Base-by-base conservation (phyloP, 1,284 basidiomycete genomes). In the Pseudozyma tsukubaensis region DNA sequence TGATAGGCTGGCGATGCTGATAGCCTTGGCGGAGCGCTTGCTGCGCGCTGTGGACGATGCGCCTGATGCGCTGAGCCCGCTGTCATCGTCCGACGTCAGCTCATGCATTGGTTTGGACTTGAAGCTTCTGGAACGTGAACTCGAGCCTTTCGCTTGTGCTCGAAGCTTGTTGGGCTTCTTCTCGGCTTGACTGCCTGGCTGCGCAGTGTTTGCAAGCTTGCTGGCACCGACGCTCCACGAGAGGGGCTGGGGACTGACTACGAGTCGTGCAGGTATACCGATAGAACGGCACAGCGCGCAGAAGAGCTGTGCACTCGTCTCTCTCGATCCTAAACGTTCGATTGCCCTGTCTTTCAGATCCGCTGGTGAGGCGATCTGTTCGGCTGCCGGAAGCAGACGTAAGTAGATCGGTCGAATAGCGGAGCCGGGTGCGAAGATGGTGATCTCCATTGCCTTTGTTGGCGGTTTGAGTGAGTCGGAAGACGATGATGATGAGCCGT, bases 291-390 rank as follows among this genome's bases (percentile, higher is more conserved):
- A 94, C 0, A 97, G 87, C 0, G 92, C 90, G 11, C 94, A 96
- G 82, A 98, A 98, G 7, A 99, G 88, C 79, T 96, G 93, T 0
- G 94, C 92, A 65, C 92, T 93, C 40, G 91, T 89, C 85, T 99
- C 96, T 65, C 93, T 88, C 19, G 91, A 93, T 3, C 95, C 97
- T 59, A 87, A 88, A 61, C 89, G 89, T 87, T 91, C 90, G 14
- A 96, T 86, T 0, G 91, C 91, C 80, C 94, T 93, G 81, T 94
- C 94, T 90, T 94, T 93, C 43, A 97, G 87, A 69, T 92, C 94
- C 80, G 94, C 93, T 21, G 89, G 87, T 50, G 90, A 91, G 39
- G 90, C 87, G 34, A 97, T 89, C 7, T 88, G 83, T 85, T 97
- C 94, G 6, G 56, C 88, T 87, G 24, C 89, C 88, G 59, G 89